These are phyloP conservation scores for Corylus heterophylla DNA, from an alignment of 306 rosid species.

Conservation along the genomic window DNA sequence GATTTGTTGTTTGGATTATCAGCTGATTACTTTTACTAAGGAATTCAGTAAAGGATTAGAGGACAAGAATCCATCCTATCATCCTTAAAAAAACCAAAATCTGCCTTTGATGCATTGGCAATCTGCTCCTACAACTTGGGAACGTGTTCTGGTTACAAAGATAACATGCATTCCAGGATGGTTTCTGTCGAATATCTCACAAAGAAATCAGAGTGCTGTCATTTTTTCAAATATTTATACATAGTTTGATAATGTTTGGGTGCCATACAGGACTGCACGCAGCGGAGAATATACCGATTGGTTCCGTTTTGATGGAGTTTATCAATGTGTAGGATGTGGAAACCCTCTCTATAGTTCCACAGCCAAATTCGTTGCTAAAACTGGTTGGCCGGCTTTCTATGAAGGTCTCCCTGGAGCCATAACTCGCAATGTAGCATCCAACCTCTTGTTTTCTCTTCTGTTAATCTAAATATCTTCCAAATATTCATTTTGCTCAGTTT, in stretches of 20 bases:
- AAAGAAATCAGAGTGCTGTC: background rate
- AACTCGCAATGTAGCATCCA: conserved; percentile 42
- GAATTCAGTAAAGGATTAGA: background rate
- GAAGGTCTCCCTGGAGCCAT: conserved; percentile 85
- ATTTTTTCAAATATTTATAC: background rate
- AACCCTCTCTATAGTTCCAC: conserved; percentile 57
- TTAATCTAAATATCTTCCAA: background rate
- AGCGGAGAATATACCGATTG: conserved; percentile 47
- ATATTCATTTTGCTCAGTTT: conserved; percentile 1
- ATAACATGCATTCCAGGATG: background rate
- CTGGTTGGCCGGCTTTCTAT: conserved; percentile 82
- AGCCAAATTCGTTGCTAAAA: conserved; percentile 67
- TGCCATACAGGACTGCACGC: conserved; percentile 59
- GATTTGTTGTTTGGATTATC: background rate
- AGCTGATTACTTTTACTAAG: background rate
- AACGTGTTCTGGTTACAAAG: background rate
- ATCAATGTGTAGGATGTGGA: conserved; percentile 64
- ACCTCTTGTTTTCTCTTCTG: conserved; percentile 10
- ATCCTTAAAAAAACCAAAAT: no score
- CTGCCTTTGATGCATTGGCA: background rate
- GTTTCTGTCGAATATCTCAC: background rate
- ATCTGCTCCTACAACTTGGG: background rate
- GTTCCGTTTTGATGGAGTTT: conserved; percentile 35
- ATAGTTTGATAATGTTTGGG: conserved; percentile 15
- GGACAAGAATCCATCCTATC: background rate